Percentiles rank a stretch among this genome's conserved stretches.
Conservation (phyloP, 73 alveolate species). For the Symbiodinium natans region DNA sequence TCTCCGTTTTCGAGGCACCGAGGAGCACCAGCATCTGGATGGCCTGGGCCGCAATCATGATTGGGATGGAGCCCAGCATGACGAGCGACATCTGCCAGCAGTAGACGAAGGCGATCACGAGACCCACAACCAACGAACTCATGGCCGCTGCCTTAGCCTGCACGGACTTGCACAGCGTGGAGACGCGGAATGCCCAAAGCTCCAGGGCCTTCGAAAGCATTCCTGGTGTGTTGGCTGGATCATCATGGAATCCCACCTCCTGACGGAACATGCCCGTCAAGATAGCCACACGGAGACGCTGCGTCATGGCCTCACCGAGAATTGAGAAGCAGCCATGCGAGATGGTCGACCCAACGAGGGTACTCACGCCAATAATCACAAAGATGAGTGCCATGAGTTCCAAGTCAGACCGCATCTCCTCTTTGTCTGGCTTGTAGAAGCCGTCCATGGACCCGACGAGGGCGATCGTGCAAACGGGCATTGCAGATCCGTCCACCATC, state of each 20-base stretch:
- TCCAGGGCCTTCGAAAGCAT: conserved; percentile 78
- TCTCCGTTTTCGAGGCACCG: conserved; percentile 75
- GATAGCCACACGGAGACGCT: conserved; percentile 60
- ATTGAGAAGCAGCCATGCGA: conserved; percentile 68
- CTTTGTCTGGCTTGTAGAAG: conserved; percentile 45
- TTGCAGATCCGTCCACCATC: conserved; percentile 47
- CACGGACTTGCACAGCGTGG: conserved; percentile 23
- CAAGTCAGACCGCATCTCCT: conserved; percentile 44
- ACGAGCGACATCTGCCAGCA: conserved; percentile 86
- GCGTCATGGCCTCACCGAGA: conserved; percentile 78
- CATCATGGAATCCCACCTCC: conserved; percentile 64
- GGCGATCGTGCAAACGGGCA: conserved; percentile 68
- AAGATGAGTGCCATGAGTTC: conserved; percentile 19
- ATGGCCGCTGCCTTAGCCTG: conserved; percentile 42
- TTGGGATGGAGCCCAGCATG: conserved; percentile 81
- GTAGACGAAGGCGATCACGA: conserved; percentile 38
- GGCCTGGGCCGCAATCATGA: conserved; percentile 71
- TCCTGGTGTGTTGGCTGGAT: conserved; percentile 63
- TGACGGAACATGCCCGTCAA: conserved; percentile 47
- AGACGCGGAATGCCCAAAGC: conserved; percentile 72
- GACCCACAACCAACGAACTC: conserved; percentile 28
- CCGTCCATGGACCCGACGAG: conserved; percentile 63
- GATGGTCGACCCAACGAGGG: conserved; percentile 6
- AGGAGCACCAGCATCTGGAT: conserved; percentile 59
- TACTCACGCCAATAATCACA: conserved; percentile 37